Percentiles rank a stretch among this genome's conserved stretches.
Evolutionary conservation across 2,329 filamentous ascomycete genomes (phyloP).

Genomic region (Trichophyton schoenleinii): DNA sequence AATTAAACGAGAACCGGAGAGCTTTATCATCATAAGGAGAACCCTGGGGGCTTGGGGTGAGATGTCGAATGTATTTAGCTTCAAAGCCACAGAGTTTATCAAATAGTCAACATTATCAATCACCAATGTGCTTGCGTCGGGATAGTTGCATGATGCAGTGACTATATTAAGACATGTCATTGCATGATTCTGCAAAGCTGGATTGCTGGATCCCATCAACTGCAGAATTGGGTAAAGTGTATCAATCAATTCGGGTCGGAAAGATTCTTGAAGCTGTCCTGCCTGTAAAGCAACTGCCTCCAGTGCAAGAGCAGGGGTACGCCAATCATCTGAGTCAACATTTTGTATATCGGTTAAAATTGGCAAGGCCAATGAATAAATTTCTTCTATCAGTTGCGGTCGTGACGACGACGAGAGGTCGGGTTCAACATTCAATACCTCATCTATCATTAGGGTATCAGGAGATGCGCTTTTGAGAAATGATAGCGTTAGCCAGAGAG

Average conservation of each 20-base stretch:
- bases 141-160: constrained; percentile 62
- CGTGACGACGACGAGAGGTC: constrained; percentile 18
- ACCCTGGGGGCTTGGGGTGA: constrained; percentile 85
- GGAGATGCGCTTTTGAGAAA: constrained; percentile 49
- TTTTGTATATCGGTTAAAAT: constrained; percentile 28
- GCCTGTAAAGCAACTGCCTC: constrained; percentile 71
- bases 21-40: constrained; percentile 80
- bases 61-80: constrained; percentile 82
- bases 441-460: constrained; percentile 46
- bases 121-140: constrained; percentile 62
- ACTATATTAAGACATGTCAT: constrained; percentile 71
- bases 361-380: constrained; percentile 33
- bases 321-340: constrained; percentile 48
- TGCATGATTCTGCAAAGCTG: constrained; percentile 62
- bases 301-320: constrained; percentile 63
- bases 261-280: constrained; percentile 50
- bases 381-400: constrained; percentile 31
- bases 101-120: constrained; percentile 93
- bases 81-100: constrained; percentile 79
- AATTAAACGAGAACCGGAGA: constrained; percentile 69
- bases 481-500: constrained; percentile 69
- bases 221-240: constrained; percentile 83
- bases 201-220: constrained; percentile 61
- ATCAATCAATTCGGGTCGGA: constrained; percentile 78
- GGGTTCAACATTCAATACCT: constrained; percentile 48